Conservation (phyloP, 495 filamentous ascomycete species). For the Neurospora sp. region DNA sequence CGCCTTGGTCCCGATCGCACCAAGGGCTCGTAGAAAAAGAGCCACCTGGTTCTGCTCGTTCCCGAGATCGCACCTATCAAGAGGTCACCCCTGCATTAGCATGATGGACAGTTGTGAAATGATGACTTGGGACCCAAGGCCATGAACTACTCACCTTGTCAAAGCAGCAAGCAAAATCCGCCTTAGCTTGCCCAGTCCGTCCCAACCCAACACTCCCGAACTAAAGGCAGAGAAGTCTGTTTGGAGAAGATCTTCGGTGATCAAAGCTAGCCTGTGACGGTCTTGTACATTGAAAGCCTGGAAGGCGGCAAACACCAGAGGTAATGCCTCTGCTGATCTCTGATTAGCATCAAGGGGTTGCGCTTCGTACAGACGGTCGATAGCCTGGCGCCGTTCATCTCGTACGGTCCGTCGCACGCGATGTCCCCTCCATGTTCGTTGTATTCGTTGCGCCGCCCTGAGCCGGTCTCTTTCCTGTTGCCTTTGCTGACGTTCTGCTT, state of each 20-base stretch:
- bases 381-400: constrained; percentile 49
- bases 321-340: constrained; percentile 22
- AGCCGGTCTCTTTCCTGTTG: constrained; percentile 75
- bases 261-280: constrained; percentile 22
- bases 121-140: not conserved
- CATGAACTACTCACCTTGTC: constrained; percentile 12
- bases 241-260: constrained; percentile 28
- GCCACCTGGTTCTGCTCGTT: not conserved
- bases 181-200: constrained; percentile 25
- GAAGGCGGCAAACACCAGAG: constrained; percentile 26
- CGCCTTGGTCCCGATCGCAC: constrained; percentile 3
- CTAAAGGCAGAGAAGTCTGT: constrained; percentile 20
- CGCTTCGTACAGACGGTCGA: constrained; percentile 47
- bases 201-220: constrained; percentile 4
- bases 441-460: constrained; percentile 63
- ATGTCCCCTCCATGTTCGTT: constrained; percentile 78
- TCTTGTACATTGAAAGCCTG: constrained; percentile 22
- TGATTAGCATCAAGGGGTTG: constrained; percentile 2
- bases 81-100: not conserved
- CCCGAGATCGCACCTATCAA: constrained; percentile 6
- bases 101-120: not conserved
- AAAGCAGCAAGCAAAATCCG: constrained; percentile 25
- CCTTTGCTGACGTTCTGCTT: constrained; percentile 69
- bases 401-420: constrained; percentile 49
- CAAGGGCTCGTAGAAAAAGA: constrained; percentile 8